A percentile compares a stretch with the other conserved stretches of the same genome.
Conservation (phyloP, 139 green algal species). For the Medakamo hakoo region DNA sequence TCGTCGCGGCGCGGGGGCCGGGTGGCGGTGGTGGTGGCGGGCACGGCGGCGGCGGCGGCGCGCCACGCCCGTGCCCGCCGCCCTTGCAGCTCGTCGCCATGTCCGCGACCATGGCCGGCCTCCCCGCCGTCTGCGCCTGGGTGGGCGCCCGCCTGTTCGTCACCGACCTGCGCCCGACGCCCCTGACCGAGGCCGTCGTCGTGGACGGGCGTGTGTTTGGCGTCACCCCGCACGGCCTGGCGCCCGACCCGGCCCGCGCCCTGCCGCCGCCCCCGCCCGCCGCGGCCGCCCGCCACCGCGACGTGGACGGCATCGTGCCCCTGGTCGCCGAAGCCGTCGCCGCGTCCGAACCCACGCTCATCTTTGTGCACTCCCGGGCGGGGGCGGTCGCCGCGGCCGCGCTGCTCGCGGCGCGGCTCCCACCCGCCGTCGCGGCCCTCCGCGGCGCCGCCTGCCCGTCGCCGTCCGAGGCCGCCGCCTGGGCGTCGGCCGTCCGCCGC, state of each 20-base stretch:
- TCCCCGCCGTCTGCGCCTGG: conserved; percentile 26
- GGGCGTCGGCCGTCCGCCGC: too few species aligned
- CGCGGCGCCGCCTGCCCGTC: conserved; percentile 4
- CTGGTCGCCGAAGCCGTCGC: conserved; percentile 30
- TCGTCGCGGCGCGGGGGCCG: conserved; percentile 14
- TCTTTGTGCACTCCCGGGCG: conserved; percentile 30
- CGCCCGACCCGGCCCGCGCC: not conserved
- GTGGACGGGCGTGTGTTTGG: conserved; percentile 32
- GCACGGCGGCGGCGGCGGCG: too few species aligned
- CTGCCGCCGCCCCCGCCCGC: conserved; percentile 5
- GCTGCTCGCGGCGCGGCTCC: conserved; percentile 19
- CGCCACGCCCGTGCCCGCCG: too few species aligned
- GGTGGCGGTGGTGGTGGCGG: too few species aligned
- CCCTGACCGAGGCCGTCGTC: conserved; percentile 42
- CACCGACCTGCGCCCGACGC: conserved; percentile 33
- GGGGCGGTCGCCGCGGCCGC: conserved; percentile 10
- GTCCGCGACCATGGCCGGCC: conserved; percentile 32
- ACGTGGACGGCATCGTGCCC: conserved; percentile 29
- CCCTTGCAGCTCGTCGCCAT: conserved; percentile 53
- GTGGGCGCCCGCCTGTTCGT: conserved; percentile 33
- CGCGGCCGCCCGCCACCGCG: conserved; percentile 15
- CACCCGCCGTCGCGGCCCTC: not conserved
- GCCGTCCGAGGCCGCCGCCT: not conserved
- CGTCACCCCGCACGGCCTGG: not conserved
- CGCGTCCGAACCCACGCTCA: conserved; percentile 27